phyloP scores from a whole-genome alignment of 805 yeast genomes.

The Wickerhamiella spandovensis region DNA sequence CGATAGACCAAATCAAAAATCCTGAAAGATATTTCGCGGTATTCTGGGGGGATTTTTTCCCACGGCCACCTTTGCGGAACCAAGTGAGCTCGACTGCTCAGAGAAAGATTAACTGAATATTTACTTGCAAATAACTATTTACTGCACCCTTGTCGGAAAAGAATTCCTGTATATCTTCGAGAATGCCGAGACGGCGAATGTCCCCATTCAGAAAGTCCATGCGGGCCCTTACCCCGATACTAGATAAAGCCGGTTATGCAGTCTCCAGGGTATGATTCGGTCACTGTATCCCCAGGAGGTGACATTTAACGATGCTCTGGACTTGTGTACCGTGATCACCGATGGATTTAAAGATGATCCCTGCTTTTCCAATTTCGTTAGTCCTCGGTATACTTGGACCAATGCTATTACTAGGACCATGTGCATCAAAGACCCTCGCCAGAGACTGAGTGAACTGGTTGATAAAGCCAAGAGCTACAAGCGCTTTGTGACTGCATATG shows the following conservation, averaged over 20 bases:
- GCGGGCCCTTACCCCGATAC: neutral
- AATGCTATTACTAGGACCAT: neutral
- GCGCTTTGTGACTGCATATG: neutral
- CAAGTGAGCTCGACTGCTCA: too few relatives aligned
- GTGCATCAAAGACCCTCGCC: neutral
- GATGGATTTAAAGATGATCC: neutral
- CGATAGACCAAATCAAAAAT: too few relatives aligned
- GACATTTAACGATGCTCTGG: neutral
- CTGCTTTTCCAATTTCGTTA: neutral
- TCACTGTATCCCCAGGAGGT: neutral
- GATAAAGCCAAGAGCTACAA: neutral
- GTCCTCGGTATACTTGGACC: neutral
- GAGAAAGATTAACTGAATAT: too few relatives aligned
- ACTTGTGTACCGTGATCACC: neutral
- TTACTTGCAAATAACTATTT: too few relatives aligned
- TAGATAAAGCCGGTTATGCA: neutral
- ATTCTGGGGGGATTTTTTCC: too few relatives aligned
- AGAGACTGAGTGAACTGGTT: neutral
- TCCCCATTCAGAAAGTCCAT: neutral
- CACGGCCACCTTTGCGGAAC: too few relatives aligned
- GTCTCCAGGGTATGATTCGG: neutral
- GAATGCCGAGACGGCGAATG: too few relatives aligned
- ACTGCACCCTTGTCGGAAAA: too few relatives aligned
- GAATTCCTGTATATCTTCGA: too few relatives aligned
- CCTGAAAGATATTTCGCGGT: too few relatives aligned